Percentiles rank a stretch among this genome's conserved stretches.
Evolutionary conservation across 1,284 basidiomycete genomes (phyloP).

Genomic region (Sporisorium exsertum): DNA sequence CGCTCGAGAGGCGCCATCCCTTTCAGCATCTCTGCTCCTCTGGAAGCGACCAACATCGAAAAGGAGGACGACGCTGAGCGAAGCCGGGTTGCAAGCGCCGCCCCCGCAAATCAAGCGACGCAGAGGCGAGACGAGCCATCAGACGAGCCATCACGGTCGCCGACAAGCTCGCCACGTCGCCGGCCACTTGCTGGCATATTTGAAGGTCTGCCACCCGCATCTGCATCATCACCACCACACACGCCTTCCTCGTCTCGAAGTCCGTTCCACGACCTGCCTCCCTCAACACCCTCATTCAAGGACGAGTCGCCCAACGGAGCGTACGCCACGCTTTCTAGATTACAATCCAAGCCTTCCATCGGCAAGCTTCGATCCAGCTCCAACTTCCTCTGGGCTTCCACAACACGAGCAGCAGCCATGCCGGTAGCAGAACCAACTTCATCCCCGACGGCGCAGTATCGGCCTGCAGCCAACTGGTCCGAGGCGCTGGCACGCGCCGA

Average conservation of each 20-base stretch:
- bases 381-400: slow-evolving; percentile 36
- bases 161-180: slow-evolving; percentile 29
- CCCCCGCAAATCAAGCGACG: background rate
- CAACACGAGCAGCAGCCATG: background rate
- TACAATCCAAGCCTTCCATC: slow-evolving; percentile 37
- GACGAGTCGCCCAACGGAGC: slow-evolving; percentile 40
- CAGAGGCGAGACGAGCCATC: slow-evolving; percentile 8
- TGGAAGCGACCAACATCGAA: slow-evolving; percentile 19
- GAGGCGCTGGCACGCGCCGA: slow-evolving; percentile 49
- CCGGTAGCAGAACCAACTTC: background rate
- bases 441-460: slow-evolving; percentile 10
- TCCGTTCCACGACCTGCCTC: slow-evolving; percentile 17
- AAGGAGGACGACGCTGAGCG: slow-evolving; percentile 13
- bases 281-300: slow-evolving; percentile 19
- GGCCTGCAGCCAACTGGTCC: slow-evolving; percentile 64
- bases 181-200: slow-evolving; percentile 39
- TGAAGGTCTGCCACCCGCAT: slow-evolving; percentile 19
- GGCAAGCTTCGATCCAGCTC: slow-evolving; percentile 35
- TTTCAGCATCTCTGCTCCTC: slow-evolving; percentile 36
- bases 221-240: slow-evolving; percentile 29
- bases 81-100: too few relatives aligned
- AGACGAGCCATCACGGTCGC: slow-evolving; percentile 8
- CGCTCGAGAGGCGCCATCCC: slow-evolving; percentile 37
- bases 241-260: slow-evolving; percentile 22
- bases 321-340: slow-evolving; percentile 41